Conservation (phyloP, 805 yeast species). For the Clavispora vitiphila region DNA sequence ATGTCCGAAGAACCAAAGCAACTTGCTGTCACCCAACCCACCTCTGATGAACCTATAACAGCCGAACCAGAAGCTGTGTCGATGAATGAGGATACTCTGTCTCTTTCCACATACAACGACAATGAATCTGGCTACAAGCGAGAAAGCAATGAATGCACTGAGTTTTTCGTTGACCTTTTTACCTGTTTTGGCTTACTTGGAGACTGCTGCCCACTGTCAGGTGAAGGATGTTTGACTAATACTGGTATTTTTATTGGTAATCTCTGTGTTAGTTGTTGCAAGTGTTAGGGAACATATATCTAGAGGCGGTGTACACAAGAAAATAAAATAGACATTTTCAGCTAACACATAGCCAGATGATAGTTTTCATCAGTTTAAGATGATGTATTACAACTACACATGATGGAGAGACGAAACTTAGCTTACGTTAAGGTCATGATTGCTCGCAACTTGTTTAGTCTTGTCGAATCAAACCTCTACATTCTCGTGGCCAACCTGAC, state of each 20-base stretch:
- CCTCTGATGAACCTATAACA: slow-evolving; percentile 5
- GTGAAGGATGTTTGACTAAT: slow-evolving; percentile 36
- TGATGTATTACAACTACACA: no score
- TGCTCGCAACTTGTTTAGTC: no score
- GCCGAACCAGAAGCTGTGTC: slow-evolving; percentile 11
- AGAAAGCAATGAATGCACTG: slow-evolving; percentile 37
- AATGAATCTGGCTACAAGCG: slow-evolving; percentile 32
- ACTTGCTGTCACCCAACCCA: not conserved
- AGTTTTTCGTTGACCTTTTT: slow-evolving; percentile 34
- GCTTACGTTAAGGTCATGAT: no score
- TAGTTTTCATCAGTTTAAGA: no score
- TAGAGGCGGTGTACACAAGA: no score
- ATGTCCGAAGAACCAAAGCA: not conserved
- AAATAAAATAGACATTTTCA: no score
- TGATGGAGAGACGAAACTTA: no score
- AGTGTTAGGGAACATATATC: slow-evolving; percentile 14
- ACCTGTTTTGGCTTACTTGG: slow-evolving; percentile 38
- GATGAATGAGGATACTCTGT: slow-evolving; percentile 8
- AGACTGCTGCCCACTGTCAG: slow-evolving; percentile 36
- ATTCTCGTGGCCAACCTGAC: no score
- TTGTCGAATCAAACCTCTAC: no score
- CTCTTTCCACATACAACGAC: slow-evolving; percentile 8
- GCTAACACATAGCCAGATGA: no score
- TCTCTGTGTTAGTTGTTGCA: slow-evolving; percentile 29
- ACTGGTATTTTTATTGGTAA: slow-evolving; percentile 35